phyloP scores from a whole-genome alignment of 2,329 filamentous ascomycete genomes.

The Ciborinia camelliae region DNA sequence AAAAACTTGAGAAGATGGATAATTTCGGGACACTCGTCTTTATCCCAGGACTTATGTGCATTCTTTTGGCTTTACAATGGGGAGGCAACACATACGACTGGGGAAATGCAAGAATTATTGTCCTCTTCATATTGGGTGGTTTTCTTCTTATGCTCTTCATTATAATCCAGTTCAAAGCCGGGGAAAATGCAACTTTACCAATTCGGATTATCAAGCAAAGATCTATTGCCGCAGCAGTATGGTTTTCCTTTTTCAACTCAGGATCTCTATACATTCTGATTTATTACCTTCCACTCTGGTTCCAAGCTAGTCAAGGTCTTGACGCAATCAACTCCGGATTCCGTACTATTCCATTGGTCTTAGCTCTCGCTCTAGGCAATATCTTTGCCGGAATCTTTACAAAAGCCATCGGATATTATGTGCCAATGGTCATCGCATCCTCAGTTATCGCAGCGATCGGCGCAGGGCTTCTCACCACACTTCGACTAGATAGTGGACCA shows the following conservation, averaged over 20 bases:
- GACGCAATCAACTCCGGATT: constrained; percentile 41
- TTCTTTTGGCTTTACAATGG: constrained; percentile 39
- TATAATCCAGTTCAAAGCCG: constrained; percentile 39
- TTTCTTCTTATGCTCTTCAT: constrained; percentile 35
- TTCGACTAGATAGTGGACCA: constrained; percentile 36
- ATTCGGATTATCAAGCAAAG: constrained; percentile 41
- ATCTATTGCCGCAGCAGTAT: constrained; percentile 37
- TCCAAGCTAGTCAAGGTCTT: constrained; percentile 45
- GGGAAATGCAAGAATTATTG: constrained; percentile 39
- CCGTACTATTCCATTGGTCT: constrained; percentile 38
- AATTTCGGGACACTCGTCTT: constrained; percentile 39
- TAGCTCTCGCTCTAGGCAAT: constrained; percentile 36
- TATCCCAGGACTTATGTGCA: constrained; percentile 34
- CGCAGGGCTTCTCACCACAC: constrained; percentile 42
- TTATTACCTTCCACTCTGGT: constrained; percentile 47
- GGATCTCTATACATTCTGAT: constrained; percentile 45
- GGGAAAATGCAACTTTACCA: constrained; percentile 41
- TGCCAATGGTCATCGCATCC: constrained; percentile 29
- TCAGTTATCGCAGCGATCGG: constrained; percentile 39
- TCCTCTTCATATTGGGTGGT: constrained; percentile 36
- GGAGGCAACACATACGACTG: constrained; percentile 36
- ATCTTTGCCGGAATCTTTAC: constrained; percentile 37
- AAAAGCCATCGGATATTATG: constrained; percentile 34
- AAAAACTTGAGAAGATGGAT: constrained; percentile 31
- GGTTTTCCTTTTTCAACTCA: constrained; percentile 37